A percentile compares a stretch with the other conserved stretches of the same genome.
phyloP scores from a whole-genome alignment of 202 grass and related monocot genomes.

The Setaria viridis region DNA sequence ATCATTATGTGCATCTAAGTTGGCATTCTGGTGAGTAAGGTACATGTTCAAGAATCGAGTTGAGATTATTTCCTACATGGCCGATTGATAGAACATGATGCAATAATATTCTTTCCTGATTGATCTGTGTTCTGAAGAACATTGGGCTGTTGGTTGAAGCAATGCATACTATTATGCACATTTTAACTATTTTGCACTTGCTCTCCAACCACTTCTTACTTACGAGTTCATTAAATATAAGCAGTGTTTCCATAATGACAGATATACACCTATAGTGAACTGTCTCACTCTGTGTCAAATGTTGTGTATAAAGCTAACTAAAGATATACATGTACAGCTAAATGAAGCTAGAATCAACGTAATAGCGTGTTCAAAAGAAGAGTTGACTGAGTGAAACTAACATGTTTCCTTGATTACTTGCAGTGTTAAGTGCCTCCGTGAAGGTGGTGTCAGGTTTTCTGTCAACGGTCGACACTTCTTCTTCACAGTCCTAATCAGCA shows the following conservation, averaged over 20 bases:
- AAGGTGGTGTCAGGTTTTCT: slow-evolving; percentile 76
- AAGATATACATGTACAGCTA: neutral
- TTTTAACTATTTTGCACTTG: neutral
- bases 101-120: neutral
- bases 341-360: neutral
- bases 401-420: slow-evolving; percentile 21
- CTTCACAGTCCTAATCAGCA: slow-evolving; percentile 83
- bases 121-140: neutral
- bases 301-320: neutral
- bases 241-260: neutral
- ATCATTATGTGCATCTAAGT: slow-evolving; percentile 10
- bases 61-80: neutral
- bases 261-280: neutral
- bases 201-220: neutral
- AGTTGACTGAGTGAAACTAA: slow-evolving; percentile 13
- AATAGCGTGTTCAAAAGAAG: neutral
- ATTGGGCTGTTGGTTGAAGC: neutral
- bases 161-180: neutral
- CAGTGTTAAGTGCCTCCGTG: slow-evolving; percentile 90
- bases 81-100: neutral
- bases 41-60: slow-evolving; percentile 1
- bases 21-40: neutral
- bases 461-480: slow-evolving; percentile 78
- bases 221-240: neutral
- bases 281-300: neutral